Percentiles rank a stretch among this genome's conserved stretches.
Conservation (phyloP, 106 monocot genomes). For the Apostasia shenzhenica region DNA sequence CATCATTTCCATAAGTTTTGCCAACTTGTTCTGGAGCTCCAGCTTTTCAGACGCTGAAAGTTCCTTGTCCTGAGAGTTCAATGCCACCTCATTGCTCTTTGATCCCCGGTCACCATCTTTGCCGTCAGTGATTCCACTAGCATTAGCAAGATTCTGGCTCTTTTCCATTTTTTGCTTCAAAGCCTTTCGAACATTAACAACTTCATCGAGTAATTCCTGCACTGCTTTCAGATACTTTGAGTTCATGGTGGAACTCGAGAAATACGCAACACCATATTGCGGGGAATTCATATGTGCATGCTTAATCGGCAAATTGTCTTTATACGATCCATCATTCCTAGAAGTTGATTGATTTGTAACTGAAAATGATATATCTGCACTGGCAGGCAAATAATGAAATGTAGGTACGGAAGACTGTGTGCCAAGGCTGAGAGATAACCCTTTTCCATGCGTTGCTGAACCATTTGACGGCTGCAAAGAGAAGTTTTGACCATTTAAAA, state of each 20-base stretch:
- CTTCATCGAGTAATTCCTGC: constrained; percentile 73
- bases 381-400: constrained; percentile 36
- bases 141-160: constrained; percentile 8
- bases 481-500: constrained; percentile 25
- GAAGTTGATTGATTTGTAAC: constrained; percentile 25
- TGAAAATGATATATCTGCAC: constrained; percentile 30
- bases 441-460: constrained; percentile 34
- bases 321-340: constrained; percentile 13
- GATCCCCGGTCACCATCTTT: constrained; percentile 44
- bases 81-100: constrained; percentile 31
- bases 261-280: constrained; percentile 21
- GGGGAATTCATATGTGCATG: constrained; percentile 22
- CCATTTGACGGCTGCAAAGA: constrained; percentile 31
- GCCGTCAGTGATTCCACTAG: constrained; percentile 11
- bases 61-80: constrained; percentile 35
- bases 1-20: constrained; percentile 82
- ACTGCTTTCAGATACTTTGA: constrained; percentile 76
- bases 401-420: constrained; percentile 50
- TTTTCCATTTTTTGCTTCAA: constrained; percentile 49
- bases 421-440: constrained; percentile 68
- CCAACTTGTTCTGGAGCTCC: constrained; percentile 83
- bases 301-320: constrained; percentile 39
- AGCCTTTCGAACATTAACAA: constrained; percentile 62
- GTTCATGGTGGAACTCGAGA: constrained; percentile 28
- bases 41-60: constrained; percentile 59